A percentile compares a stretch with the other conserved stretches of the same genome.
These are phyloP conservation scores for Sphaerulina populicola DNA, from an alignment of 2,329 filamentous ascomycete genomes.

Conservation along the genomic window DNA sequence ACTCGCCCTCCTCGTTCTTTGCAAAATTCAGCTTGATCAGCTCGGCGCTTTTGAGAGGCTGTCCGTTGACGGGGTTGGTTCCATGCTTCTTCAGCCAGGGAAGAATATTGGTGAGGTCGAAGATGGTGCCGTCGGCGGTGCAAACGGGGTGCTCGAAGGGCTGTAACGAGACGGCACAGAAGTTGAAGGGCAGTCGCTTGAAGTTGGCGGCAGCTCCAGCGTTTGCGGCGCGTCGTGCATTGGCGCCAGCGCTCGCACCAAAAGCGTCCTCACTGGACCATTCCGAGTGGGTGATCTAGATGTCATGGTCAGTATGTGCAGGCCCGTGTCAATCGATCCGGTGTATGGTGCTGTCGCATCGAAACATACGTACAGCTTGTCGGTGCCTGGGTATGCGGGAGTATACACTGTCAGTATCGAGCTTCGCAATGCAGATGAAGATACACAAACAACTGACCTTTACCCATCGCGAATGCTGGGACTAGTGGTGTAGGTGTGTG, in stretches of 20 bases:
- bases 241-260: constrained; percentile 67
- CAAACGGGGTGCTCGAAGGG: constrained; percentile 94
- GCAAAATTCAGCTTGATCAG: constrained; percentile 85
- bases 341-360: constrained; percentile 2
- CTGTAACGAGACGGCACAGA: constrained; percentile 90
- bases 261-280: constrained; percentile 90
- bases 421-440: neutral
- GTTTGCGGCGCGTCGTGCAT: constrained; percentile 48
- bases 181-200: constrained; percentile 91
- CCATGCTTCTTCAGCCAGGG: constrained; percentile 90
- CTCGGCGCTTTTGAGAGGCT: constrained; percentile 68
- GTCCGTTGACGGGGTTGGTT: constrained; percentile 82
- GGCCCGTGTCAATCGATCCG: neutral
- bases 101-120: constrained; percentile 88
- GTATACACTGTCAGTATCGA: constrained; percentile 17
- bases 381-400: constrained; percentile 26
- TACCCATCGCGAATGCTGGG: constrained; percentile 13
- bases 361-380: constrained; percentile 36
- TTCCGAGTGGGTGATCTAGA: constrained; percentile 87
- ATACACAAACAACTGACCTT: constrained; percentile 13
- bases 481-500: neutral
- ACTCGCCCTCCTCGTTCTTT: constrained; percentile 83
- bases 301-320: constrained; percentile 3
- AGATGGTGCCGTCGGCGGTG: constrained; percentile 77
- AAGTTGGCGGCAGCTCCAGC: constrained; percentile 56